Percentiles rank a stretch among this genome's conserved stretches.
These are phyloP conservation scores for Cicer arietinum DNA, from an alignment of 306 rosid genomes.

Conservation along the genomic window DNA sequence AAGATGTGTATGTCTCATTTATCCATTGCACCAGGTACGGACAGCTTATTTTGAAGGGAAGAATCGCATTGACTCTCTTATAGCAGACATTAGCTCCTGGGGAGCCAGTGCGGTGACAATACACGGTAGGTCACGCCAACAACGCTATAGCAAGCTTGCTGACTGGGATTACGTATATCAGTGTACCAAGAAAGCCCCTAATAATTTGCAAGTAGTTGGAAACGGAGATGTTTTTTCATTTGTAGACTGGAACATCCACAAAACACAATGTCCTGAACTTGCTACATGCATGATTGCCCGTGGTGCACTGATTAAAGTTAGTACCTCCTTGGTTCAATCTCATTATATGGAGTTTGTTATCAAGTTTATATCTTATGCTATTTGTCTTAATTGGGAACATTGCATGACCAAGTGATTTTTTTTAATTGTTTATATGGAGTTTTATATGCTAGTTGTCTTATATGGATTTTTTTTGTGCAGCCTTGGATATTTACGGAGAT, in stretches of 20 bases:
- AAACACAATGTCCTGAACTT: conserved; percentile 75
- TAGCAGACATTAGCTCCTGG: conserved; percentile 78
- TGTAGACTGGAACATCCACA: conserved; percentile 78
- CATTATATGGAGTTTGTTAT: conserved; percentile 28
- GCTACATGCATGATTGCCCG: conserved; percentile 88
- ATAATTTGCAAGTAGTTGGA: conserved; percentile 72
- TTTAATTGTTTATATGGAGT: background rate
- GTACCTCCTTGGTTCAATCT: conserved; percentile 43
- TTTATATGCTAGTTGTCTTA: too few relatives aligned
- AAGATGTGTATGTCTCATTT: conserved; percentile 12
- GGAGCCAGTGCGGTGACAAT: conserved; percentile 88
- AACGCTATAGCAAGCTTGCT: conserved; percentile 97
- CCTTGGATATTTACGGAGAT: conserved; percentile 97
- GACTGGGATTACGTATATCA: conserved; percentile 87
- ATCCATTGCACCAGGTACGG: conserved; percentile 66
- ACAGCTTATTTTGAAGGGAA: conserved; percentile 92
- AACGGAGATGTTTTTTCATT: conserved; percentile 88
- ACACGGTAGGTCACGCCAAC: conserved; percentile 97
- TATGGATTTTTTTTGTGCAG: conserved; percentile 49
- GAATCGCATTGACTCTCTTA: conserved; percentile 83
- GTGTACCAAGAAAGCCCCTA: conserved; percentile 73
- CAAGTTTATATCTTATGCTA: conserved; percentile 25
- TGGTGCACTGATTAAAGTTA: conserved; percentile 88
- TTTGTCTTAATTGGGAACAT: background rate
- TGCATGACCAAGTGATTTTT: background rate